phyloP scores from a whole-genome alignment of 2,329 filamentous ascomycete species.

The Gaeumannomyces sp. region DNA sequence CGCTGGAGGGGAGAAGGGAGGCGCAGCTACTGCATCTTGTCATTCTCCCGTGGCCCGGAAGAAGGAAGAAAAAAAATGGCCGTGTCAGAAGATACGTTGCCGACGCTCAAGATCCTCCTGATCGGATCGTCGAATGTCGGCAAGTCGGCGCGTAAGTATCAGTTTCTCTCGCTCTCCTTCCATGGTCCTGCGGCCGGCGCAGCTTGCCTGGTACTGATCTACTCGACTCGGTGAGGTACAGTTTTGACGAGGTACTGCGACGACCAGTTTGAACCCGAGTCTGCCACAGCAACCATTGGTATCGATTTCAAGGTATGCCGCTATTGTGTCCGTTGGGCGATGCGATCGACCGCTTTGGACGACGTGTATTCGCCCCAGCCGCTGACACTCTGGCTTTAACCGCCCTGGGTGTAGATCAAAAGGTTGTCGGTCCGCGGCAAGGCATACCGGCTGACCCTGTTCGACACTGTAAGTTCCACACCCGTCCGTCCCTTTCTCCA shows the following conservation, averaged over 20 bases:
- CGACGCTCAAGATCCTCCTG: conserved; percentile 47
- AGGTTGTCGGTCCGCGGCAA: conserved; percentile 45
- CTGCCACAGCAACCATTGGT: conserved; percentile 48
- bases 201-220: neutral
- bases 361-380: neutral
- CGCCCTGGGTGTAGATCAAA: conserved; percentile 35
- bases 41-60: neutral
- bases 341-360: too few relatives aligned
- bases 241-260: conserved; percentile 51
- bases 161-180: conserved; percentile 1
- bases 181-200: neutral
- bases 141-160: conserved; percentile 45
- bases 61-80: neutral
- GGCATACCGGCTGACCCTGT: conserved; percentile 45
- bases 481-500: neutral
- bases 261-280: conserved; percentile 50
- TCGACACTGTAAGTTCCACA: conserved; percentile 37
- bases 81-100: conserved; percentile 39
- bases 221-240: conserved; percentile 17
- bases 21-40: too few relatives aligned
- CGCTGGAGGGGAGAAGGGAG: too few relatives aligned
- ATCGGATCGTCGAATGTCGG: conserved; percentile 51
- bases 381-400: neutral
- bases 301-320: conserved; percentile 47
- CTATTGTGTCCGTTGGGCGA: too few relatives aligned